Conservation (phyloP, 768 basidiomycete species). For the Rhizopogon roseolus region DNA sequence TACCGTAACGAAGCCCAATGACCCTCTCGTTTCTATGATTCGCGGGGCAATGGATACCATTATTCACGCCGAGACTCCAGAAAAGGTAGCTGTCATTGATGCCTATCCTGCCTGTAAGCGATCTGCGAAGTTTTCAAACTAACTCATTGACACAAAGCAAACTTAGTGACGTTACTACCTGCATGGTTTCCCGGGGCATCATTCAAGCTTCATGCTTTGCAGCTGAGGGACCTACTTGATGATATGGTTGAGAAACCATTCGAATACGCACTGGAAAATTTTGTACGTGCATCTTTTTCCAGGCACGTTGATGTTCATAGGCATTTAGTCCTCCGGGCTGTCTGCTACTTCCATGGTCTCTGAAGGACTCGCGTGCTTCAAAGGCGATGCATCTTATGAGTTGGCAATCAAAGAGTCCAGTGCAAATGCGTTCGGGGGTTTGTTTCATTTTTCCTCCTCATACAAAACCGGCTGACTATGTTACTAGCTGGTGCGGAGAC, state of each 20-base stretch:
- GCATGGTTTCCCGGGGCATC: constrained; percentile 41
- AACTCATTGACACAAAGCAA: neutral
- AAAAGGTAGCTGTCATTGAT: constrained; percentile 4
- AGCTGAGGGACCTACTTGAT: constrained; percentile 27
- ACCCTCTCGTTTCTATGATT: constrained; percentile 32
- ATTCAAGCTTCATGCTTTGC: constrained; percentile 38
- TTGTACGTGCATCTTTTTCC: neutral
- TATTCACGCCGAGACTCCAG: constrained; percentile 2
- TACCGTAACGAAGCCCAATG: constrained; percentile 29
- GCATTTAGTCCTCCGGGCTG: no score
- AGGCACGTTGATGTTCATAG: neutral
- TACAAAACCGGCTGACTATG: no score
- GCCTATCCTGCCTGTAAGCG: constrained; percentile 11
- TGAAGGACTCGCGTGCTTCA: no score
- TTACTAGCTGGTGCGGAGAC: no score
- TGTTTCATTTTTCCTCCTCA: no score
- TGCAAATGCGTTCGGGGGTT: no score
- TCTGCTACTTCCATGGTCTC: constrained; percentile 38
- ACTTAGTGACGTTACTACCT: constrained; percentile 40
- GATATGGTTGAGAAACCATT: constrained; percentile 7
- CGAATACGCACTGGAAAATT: constrained; percentile 3
- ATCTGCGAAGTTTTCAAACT: constrained; percentile 22
- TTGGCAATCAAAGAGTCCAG: no score
- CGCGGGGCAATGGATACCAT: constrained; percentile 22
- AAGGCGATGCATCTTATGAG: no score